Conservation (phyloP, 208 protist genomes). For the Leishmania turanica region DNA sequence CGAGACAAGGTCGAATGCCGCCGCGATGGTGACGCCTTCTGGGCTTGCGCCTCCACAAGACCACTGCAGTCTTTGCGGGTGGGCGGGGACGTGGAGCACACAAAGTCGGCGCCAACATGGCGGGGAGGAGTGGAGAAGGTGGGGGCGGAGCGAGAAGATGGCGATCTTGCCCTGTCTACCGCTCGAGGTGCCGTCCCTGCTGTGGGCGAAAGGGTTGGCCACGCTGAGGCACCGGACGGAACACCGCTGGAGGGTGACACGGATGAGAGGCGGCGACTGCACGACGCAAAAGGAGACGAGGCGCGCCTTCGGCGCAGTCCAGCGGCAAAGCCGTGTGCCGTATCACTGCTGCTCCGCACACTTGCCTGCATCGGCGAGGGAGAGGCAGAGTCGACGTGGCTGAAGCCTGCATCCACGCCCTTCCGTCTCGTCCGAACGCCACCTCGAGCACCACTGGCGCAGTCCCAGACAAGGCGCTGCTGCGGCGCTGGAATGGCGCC, state of each 20-base stretch:
- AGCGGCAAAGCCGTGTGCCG: neutral
- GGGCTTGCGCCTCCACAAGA: neutral
- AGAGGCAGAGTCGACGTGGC: neutral
- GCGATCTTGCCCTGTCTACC: neutral
- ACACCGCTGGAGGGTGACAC: neutral
- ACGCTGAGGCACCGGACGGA: neutral
- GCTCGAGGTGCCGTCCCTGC: neutral
- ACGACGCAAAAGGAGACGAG: neutral
- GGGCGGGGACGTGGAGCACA: neutral
- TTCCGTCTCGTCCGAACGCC: neutral
- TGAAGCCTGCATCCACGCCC: neutral
- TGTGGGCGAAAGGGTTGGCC: neutral
- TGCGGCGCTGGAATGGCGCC: conserved; percentile 28
- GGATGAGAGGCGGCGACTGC: neutral
- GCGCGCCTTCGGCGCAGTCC: neutral
- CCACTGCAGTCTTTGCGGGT: neutral
- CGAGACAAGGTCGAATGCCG: neutral
- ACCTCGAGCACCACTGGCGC: neutral
- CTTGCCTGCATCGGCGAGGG: neutral
- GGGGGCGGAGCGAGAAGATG: neutral
- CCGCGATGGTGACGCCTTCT: neutral
- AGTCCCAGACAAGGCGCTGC: conserved; percentile 29
- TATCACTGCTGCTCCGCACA: neutral
- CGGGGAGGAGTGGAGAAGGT: neutral
- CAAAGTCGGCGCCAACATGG: neutral